A percentile compares a stretch with the other conserved stretches of the same genome.
Conservation (phyloP, 1,139 yeast genomes). For the Saccharomyces pastorianus region DNA sequence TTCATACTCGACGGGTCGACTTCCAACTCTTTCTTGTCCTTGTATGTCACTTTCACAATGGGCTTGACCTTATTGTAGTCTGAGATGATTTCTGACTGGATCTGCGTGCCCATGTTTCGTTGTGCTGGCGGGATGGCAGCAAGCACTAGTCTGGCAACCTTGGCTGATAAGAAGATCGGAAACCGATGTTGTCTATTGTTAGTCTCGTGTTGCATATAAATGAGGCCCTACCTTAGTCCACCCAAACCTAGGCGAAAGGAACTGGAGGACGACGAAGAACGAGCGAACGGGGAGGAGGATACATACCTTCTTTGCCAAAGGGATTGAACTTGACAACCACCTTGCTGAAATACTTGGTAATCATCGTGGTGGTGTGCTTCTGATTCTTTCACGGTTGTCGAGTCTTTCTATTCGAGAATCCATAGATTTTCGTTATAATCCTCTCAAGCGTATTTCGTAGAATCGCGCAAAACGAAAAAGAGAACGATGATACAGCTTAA, state of each 20-base stretch:
- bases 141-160: conserved; percentile 71
- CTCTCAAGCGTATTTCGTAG: neutral
- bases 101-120: conserved; percentile 41
- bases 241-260: neutral
- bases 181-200: neutral
- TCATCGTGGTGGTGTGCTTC: conserved; percentile 40
- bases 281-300: neutral
- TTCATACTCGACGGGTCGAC: conserved; percentile 54
- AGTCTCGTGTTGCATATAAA: neutral
- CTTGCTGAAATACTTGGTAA: conserved; percentile 74
- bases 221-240: neutral
- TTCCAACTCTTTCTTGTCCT: conserved; percentile 66
- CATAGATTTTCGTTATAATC: neutral
- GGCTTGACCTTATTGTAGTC: conserved; percentile 44
- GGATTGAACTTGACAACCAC: conserved; percentile 76
- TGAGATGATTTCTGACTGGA: conserved; percentile 49
- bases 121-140: conserved; percentile 70
- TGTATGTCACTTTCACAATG: conserved; percentile 62
- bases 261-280: neutral
- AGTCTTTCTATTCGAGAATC: neutral
- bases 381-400: neutral
- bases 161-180: conserved; percentile 37
- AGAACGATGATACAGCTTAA: neutral
- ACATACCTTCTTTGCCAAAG: conserved; percentile 52
- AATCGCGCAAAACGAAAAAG: neutral